Base-by-base conservation (phyloP, 2,329 filamentous ascomycete genomes). In the Phyllosticta capitalensis region DNA sequence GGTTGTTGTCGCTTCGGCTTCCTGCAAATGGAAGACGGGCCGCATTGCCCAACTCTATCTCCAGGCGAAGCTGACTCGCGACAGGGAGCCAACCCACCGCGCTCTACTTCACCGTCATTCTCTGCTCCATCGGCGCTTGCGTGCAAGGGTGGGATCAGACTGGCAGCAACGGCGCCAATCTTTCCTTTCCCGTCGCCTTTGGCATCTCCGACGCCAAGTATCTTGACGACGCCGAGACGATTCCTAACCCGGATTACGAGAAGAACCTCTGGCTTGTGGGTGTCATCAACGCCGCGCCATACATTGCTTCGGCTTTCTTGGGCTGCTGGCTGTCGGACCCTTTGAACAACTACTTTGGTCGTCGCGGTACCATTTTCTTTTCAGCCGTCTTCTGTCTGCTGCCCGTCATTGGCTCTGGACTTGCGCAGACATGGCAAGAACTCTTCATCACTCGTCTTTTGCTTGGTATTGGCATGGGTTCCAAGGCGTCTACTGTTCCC, bases 41-140 rank as follows among this genome's bases (percentile, higher is more conserved):
- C 14, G 33, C 33, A 3, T 54, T 20, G n/a, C 24, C n/a, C 49
- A 20, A 20, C 19, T 9, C 49, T 51, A 20, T 51, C 21, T 19
- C n/a, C 12, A 17, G 4, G 30, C 2, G 30, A 38, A 12, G 14
- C 9, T 38, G 9, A 38, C 2, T 38, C 30, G 14, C 14, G 6
- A 9, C 30, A 51, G 50, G 50, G 58, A 53, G 49, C 28, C 58
- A 60, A 38, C 84, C 86, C 0, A 76, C 67, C 65, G 79, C 80
- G 56, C 75, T 90, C 10, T 86, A 84, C 72, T 78, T 86, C 63
- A 88, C 86, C 45, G 86, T 89, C 64, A 75, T 81, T 10, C 81
- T 83, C 21, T 88, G 84, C 69, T 87, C 86, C 50, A 81, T 89
- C 56, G 85, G 84, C 55, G 86, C 86, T 17, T 84, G 85, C n/a